Evolutionary conservation across 2,329 filamentous ascomycete genomes (phyloP).

Genomic region (Cercospora sp.): DNA sequence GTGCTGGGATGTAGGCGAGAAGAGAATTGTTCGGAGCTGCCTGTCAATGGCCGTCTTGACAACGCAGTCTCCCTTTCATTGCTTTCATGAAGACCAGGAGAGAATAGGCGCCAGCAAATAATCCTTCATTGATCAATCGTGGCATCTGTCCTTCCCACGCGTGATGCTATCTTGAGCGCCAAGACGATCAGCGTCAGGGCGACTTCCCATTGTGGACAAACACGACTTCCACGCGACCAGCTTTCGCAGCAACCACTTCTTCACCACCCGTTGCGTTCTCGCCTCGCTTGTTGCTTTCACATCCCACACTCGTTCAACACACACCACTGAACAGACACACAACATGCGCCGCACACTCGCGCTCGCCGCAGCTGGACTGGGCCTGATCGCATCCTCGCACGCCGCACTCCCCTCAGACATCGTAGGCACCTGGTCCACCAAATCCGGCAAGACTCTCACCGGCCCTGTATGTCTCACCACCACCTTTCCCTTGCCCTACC

Average conservation of each 20-base stretch:
- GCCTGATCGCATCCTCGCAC: constrained; percentile 26
- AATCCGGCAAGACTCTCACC: constrained; percentile 67
- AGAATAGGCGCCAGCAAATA: not conserved
- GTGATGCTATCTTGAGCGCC: not conserved
- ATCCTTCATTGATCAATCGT: not conserved
- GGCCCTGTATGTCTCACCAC: constrained; percentile 59
- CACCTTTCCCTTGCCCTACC: not conserved
- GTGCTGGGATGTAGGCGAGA: not conserved
- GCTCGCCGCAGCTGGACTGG: constrained; percentile 27
- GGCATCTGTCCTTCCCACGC: not conserved
- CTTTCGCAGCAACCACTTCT: not conserved
- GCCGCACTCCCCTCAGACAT: constrained; percentile 44
- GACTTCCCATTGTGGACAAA: not conserved
- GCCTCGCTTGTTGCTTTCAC: not conserved
- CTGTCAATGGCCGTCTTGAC: not conserved
- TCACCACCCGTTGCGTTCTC: not conserved
- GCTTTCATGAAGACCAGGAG: not conserved
- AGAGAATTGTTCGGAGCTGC: not conserved
- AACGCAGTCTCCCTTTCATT: not conserved
- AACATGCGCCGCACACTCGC: constrained; percentile 36
- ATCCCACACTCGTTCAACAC: constrained; percentile 6
- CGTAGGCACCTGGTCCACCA: constrained; percentile 72
- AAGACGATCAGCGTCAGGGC: not conserved
- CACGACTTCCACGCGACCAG: not conserved
- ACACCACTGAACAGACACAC: not conserved